Conservation (phyloP, 176 grass and related monocot species). For the Microstegium vimineum region DNA sequence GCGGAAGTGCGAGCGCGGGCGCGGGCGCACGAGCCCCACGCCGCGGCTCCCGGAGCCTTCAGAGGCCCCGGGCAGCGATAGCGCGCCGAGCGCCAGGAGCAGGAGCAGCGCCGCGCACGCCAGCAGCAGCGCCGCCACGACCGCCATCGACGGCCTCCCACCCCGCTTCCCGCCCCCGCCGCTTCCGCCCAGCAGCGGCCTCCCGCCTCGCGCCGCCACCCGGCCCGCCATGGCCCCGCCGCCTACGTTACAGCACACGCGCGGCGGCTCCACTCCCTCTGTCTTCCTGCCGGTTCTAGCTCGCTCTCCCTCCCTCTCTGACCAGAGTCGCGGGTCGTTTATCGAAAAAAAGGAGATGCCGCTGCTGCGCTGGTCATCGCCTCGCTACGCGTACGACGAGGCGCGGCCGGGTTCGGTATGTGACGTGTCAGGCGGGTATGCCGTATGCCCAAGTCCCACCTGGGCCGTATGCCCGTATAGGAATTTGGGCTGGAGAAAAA, state of each 20-base stretch:
- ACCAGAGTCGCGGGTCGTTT: slow-evolving; percentile 30
- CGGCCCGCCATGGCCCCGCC: slow-evolving; percentile 23
- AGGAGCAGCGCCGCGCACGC: slow-evolving; percentile 62
- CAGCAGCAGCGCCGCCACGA: slow-evolving; percentile 70
- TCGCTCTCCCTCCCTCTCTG: not conserved
- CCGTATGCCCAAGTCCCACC: not conserved
- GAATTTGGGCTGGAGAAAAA: not conserved
- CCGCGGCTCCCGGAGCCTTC: slow-evolving; percentile 25
- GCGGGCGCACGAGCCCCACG: slow-evolving; percentile 30
- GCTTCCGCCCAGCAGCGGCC: slow-evolving; percentile 36
- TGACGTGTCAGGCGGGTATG: slow-evolving; percentile 19
- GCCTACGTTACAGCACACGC: not conserved
- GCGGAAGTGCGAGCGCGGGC: slow-evolving; percentile 40
- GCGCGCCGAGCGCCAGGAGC: slow-evolving; percentile 69
- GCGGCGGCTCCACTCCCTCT: not conserved
- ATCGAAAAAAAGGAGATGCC: not conserved
- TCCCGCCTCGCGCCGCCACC: slow-evolving; percentile 36
- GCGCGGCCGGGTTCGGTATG: not conserved
- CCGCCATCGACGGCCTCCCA: slow-evolving; percentile 54
- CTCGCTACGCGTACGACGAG: slow-evolving; percentile 22
- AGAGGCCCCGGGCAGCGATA: slow-evolving; percentile 67
- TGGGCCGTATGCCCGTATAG: slow-evolving; percentile 9
- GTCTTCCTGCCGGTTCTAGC: not conserved
- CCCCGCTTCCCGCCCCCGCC: slow-evolving; percentile 37
- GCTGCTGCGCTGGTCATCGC: slow-evolving; percentile 5